Base-by-base conservation (phyloP, 2,329 filamentous ascomycete genomes). In the Botrytis tulipae region DNA sequence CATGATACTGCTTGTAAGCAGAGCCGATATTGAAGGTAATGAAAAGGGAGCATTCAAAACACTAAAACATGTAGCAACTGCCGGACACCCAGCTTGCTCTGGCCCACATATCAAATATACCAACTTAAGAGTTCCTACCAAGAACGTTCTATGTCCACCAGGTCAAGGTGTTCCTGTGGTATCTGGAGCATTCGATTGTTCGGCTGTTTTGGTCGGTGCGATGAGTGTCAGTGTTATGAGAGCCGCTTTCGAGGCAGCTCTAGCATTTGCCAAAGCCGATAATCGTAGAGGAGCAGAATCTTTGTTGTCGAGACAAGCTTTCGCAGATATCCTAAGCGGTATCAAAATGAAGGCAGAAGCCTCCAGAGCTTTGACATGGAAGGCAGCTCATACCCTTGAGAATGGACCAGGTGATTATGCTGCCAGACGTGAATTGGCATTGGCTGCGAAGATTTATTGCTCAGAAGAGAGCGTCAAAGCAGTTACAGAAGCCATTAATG, bases 191-290 rank as follows among this genome's bases (percentile, higher is more conserved):
- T 88, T 79, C 32, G 75, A 73, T 6, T 71, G 70, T 29, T 71
- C 72, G 32, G 86, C 86, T 1, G 84, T 84, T 1, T 80, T 89
- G 0, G 87, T 88, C 0, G 86, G 86, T 2, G 86, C 87, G 3
- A 88, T 89, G 84, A 82, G 82, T 16, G 85, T 86, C 0, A 86
- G 86, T 3, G 80, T 89, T 59, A 87, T 87, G 85, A 83, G 87
- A 0, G 83, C 84, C 0, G 83, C 84, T 0, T 89, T 89, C 75
- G 86, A 88, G 22, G 83, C 83, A 0, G 86, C 86, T 2, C 79
- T 89, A 1, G 76, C 77, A 1, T 89, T 88, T 74, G 85, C 85
- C 3, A 87, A 85, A 76, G 70, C 71, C 0, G 83, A 88, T n/a
- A 76, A 79, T 2, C 81, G 87, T 1, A 82, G 85, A 25, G 86